A percentile compares a stretch with the other conserved stretches of the same genome.
phyloP scores from a whole-genome alignment of 345 rosid genomes.

The Sonneratia alba region DNA sequence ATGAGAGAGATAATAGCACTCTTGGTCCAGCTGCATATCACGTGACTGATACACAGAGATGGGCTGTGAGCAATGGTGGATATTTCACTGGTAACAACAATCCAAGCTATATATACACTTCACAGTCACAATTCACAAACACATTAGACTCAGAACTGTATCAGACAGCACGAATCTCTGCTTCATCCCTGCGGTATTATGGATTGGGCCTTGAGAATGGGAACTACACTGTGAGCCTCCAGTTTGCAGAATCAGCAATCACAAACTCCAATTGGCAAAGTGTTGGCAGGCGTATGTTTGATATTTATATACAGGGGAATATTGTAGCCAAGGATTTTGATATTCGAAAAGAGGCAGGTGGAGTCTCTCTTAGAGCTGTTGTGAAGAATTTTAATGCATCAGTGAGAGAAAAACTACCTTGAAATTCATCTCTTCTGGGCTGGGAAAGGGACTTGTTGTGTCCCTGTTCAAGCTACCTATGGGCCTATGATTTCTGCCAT shows the following conservation, averaged over 20 bases:
- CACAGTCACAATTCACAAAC: slow-evolving; percentile 23
- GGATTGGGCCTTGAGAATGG: slow-evolving; percentile 14
- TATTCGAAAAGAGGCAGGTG: slow-evolving; percentile 23
- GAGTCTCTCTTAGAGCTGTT: slow-evolving; percentile 16
- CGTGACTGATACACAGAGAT: slow-evolving; percentile 26
- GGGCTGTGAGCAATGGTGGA: slow-evolving; percentile 42
- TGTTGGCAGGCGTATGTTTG: slow-evolving; percentile 9
- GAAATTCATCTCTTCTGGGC: slow-evolving; percentile 29
- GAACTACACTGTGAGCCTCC: slow-evolving; percentile 11
- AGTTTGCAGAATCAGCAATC: slow-evolving; percentile 9
- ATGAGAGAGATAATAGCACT: slow-evolving; percentile 35
- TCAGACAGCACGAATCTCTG: slow-evolving; percentile 4
- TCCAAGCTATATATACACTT: slow-evolving; percentile 14
- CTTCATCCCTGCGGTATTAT: slow-evolving; percentile 13
- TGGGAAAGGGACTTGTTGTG: slow-evolving; percentile 31
- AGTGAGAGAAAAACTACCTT: slow-evolving; percentile 21
- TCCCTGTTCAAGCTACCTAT: slow-evolving; percentile 19
- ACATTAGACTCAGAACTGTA: slow-evolving; percentile 15
- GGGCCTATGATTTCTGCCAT: slow-evolving; percentile 35
- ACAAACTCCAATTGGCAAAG: slow-evolving; percentile 8
- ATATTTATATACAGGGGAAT: slow-evolving; percentile 18
- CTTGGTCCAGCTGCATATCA: slow-evolving; percentile 53
- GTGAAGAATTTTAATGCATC: slow-evolving; percentile 1
- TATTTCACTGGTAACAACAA: slow-evolving; percentile 18
- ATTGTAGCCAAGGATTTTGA: slow-evolving; percentile 26